phyloP scores from a whole-genome alignment of 495 filamentous ascomycete genomes.

The Bryoglossum gracile region DNA sequence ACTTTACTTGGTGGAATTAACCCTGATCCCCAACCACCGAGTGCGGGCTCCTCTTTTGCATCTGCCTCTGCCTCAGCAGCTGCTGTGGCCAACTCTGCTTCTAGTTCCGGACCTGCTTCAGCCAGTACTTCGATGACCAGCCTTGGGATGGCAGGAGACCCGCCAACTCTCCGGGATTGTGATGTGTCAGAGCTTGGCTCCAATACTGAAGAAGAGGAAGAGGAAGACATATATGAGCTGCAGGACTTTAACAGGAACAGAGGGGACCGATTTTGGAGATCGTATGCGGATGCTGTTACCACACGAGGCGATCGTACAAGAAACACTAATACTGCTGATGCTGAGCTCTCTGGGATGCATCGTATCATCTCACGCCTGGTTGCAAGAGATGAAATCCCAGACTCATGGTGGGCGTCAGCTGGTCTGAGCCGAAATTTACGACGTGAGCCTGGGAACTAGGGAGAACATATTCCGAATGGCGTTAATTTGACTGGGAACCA shows the following conservation, averaged over 20 bases:
- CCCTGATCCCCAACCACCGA: conserved; percentile 73
- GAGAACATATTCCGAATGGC: neutral
- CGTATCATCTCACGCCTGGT: conserved; percentile 58
- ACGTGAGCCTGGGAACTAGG: conserved; percentile 27
- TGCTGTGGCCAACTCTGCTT: conserved; percentile 10
- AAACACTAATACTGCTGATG: conserved; percentile 18
- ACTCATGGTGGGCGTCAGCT: conserved; percentile 69
- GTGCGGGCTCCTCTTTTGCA: conserved; percentile 70
- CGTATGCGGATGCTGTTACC: conserved; percentile 32
- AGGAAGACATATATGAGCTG: conserved; percentile 25
- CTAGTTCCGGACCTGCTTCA: conserved; percentile 8
- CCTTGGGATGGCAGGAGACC: conserved; percentile 1
- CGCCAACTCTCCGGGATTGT: conserved; percentile 13
- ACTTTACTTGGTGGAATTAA: conserved; percentile 71
- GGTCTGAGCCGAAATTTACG: conserved; percentile 55
- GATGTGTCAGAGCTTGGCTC: conserved; percentile 20
- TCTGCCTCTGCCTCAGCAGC: conserved; percentile 46
- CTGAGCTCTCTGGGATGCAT: conserved; percentile 54
- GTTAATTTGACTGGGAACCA: too few relatives aligned
- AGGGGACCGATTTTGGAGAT: conserved; percentile 19
- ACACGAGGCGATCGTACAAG: conserved; percentile 12
- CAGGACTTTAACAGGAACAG: conserved; percentile 3
- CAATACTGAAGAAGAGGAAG: conserved; percentile 25
- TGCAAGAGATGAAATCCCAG: conserved; percentile 61
- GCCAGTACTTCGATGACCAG: conserved; percentile 20